These are phyloP conservation scores for Ceratobasidium sp. DNA, from an alignment of 1,284 basidiomycete genomes.

Conservation along the genomic window DNA sequence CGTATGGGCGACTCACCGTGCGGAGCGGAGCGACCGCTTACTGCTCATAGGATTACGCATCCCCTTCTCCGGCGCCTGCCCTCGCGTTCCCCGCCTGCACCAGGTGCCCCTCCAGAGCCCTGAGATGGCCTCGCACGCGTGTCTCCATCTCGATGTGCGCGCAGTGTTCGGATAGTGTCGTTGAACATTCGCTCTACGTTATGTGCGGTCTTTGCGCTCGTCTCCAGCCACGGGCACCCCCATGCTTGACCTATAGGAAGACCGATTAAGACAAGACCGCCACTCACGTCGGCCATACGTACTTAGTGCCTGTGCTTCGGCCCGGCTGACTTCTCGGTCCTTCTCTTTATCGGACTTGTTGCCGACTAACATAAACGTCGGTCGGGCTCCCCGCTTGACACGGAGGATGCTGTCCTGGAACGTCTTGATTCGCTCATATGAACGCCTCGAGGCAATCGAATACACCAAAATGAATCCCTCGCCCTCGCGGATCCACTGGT, in stretches of 20 bases:
- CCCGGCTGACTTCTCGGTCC: slow-evolving; percentile 87
- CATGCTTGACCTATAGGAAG: slow-evolving; percentile 74
- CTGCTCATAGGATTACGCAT: slow-evolving; percentile 58
- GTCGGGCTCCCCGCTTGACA: slow-evolving; percentile 88
- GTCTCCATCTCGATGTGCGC: slow-evolving; percentile 55
- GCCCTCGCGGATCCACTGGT: slow-evolving; percentile 99
- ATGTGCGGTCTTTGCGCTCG: slow-evolving; percentile 93
- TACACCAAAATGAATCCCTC: slow-evolving; percentile 99
- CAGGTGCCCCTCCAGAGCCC: slow-evolving; percentile 20
- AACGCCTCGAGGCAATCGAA: slow-evolving; percentile 94
- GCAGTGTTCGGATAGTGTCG: slow-evolving; percentile 90
- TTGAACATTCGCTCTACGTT: slow-evolving; percentile 97
- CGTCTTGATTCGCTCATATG: slow-evolving; percentile 93
- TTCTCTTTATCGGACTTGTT: slow-evolving; percentile 92
- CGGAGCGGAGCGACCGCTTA: background rate
- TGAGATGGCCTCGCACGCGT: slow-evolving; percentile 45
- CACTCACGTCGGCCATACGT: background rate
- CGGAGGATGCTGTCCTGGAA: slow-evolving; percentile 96
- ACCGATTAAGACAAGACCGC: background rate
- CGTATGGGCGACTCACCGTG: slow-evolving; percentile 1
- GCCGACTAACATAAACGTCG: slow-evolving; percentile 89
- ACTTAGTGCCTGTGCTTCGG: slow-evolving; percentile 84
- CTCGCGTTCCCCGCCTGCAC: slow-evolving; percentile 22
- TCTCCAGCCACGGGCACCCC: slow-evolving; percentile 96
- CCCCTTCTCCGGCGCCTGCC: slow-evolving; percentile 51